These are phyloP conservation scores for Tirmania nivea DNA, from an alignment of 495 filamentous ascomycete species.

Conservation along the genomic window DNA sequence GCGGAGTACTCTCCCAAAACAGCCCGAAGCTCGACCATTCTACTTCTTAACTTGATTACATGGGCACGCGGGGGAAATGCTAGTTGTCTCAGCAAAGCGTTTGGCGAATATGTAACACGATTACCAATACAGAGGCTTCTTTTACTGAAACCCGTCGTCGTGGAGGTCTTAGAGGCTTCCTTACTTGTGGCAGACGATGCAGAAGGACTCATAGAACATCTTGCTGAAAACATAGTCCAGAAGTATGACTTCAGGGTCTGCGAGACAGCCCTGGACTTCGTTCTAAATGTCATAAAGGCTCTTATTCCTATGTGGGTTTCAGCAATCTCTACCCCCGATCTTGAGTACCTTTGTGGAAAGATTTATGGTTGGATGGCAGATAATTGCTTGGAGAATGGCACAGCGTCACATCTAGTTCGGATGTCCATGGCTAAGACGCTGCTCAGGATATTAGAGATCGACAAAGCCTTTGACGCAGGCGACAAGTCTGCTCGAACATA, in stretches of 20 bases:
- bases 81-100: constrained; percentile 7
- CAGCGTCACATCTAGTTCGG: constrained; percentile 45
- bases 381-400: constrained; percentile 35
- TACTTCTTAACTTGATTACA: constrained; percentile 10
- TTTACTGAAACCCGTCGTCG: constrained; percentile 13
- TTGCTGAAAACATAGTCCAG: constrained; percentile 39
- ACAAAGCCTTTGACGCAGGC: constrained; percentile 21
- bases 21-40: constrained; percentile 18
- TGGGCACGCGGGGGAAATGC: constrained; percentile 2
- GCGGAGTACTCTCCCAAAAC: constrained; percentile 22
- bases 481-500: constrained; percentile 46
- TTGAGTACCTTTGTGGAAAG: constrained; percentile 41
- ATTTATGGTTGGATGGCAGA: constrained; percentile 66
- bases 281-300: constrained; percentile 45
- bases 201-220: constrained; percentile 28
- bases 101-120: constrained; percentile 8
- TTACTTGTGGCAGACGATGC: constrained; percentile 22
- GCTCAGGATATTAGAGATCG: constrained; percentile 39
- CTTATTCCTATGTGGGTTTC: constrained; percentile 44
- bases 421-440: constrained; percentile 44
- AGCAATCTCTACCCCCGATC: constrained; percentile 27
- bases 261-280: constrained; percentile 49
- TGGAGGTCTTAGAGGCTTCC: constrained; percentile 20
- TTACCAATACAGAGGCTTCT: constrained; percentile 10
- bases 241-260: constrained; percentile 46